A percentile compares a stretch with the other conserved stretches of the same genome.
These are phyloP conservation scores for Solanum dulcamara DNA, from an alignment of 257 asterid species.

Conservation along the genomic window DNA sequence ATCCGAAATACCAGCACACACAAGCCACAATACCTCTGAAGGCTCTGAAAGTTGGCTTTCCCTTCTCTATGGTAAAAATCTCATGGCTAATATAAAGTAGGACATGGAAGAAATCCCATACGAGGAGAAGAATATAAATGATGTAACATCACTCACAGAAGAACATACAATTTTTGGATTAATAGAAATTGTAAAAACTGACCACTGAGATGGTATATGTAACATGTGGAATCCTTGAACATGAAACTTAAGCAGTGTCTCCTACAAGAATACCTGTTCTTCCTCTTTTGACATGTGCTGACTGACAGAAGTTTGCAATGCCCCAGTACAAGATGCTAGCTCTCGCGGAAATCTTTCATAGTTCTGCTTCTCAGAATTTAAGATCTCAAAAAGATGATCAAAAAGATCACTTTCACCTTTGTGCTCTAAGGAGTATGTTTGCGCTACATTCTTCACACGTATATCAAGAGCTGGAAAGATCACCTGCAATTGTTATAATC, in stretches of 20 bases:
- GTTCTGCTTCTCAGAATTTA: constrained; percentile 14
- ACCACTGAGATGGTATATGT: not conserved
- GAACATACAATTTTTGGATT: not conserved
- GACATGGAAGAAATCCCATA: not conserved
- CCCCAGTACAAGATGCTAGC: constrained; percentile 37
- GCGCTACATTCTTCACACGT: constrained; percentile 42
- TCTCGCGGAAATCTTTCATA: constrained; percentile 25
- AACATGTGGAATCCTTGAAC: not conserved
- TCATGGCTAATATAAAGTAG: not conserved
- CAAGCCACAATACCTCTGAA: not conserved
- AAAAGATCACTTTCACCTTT: constrained; percentile 38
- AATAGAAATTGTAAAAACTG: not conserved
- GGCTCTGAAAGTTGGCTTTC: not conserved
- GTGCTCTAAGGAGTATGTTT: constrained; percentile 40
- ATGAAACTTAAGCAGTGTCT: not conserved
- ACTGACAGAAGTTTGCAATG: constrained; percentile 32
- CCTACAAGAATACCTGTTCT: constrained; percentile 21
- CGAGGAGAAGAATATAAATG: not conserved
- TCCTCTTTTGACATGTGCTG: constrained; percentile 46
- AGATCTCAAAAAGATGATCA: constrained; percentile 34
- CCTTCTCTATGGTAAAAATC: not conserved
- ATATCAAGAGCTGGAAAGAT: constrained; percentile 43
- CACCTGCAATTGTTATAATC: constrained; percentile 18
- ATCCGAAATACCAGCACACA: not conserved
- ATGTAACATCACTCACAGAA: not conserved